Evolutionary conservation across 208 protist genomes (phyloP).

Genomic region (Leishmania martiniquensis): DNA sequence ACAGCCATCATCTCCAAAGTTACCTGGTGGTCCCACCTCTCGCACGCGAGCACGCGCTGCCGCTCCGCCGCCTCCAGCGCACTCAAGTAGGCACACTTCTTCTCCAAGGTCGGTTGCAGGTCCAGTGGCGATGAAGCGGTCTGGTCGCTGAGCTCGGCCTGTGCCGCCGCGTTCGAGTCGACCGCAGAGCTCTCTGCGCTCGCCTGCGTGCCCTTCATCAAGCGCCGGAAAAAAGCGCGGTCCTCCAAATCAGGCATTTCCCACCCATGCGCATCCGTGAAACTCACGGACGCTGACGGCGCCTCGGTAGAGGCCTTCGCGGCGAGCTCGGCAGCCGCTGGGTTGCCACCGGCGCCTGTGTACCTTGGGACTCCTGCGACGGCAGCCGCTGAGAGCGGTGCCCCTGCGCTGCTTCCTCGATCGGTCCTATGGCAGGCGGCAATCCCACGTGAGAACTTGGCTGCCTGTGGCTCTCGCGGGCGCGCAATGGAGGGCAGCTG

Average conservation of each 20-base stretch:
- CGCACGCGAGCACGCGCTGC: conserved; percentile 45
- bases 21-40: conserved; percentile 66
- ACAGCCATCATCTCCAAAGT: conserved; percentile 80
- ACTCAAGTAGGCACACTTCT: conserved; percentile 27
- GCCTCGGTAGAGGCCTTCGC: conserved; percentile 6
- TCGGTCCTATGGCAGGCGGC: not conserved
- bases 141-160: conserved; percentile 4
- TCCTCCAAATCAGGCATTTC: conserved; percentile 11
- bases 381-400: not conserved
- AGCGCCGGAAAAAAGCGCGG: conserved; percentile 27
- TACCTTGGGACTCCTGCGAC: not conserved
- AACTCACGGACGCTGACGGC: conserved; percentile 15
- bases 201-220: not conserved
- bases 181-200: too few relatives aligned
- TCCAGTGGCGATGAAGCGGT: conserved; percentile 23
- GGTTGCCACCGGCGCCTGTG: not conserved
- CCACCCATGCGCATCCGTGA: conserved; percentile 26
- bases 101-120: conserved; percentile 18
- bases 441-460: conserved; percentile 41
- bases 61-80: conserved; percentile 57
- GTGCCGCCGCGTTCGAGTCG: not conserved
- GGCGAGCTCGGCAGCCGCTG: not conserved
- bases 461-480: conserved; percentile 35
- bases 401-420: not conserved
- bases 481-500: conserved; percentile 42